Conservation (phyloP, 768 basidiomycete species). For the Tricholoma furcatifolium region DNA sequence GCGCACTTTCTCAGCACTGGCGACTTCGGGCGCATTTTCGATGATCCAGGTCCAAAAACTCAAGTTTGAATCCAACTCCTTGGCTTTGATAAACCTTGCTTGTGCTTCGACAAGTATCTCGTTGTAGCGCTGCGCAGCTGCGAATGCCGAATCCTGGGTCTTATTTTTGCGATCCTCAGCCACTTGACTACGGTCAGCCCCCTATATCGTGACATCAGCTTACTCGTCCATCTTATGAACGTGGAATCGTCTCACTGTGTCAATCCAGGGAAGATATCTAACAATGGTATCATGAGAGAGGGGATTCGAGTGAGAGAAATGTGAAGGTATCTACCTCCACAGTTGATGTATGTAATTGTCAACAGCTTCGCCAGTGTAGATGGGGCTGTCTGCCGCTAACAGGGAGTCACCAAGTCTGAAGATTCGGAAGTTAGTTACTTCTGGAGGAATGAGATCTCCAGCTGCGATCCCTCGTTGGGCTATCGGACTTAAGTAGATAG, state of each 20-base stretch:
- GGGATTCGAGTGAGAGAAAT: neutral
- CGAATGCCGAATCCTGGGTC: neutral
- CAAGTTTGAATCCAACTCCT: neutral
- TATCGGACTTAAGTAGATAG: neutral
- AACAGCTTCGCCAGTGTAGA: neutral
- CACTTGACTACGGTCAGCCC: neutral
- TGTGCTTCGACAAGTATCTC: neutral
- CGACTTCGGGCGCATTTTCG: neutral
- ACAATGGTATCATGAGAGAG: neutral
- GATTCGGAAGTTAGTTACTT: neutral
- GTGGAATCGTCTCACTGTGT: neutral
- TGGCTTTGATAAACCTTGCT: neutral
- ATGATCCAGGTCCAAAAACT: neutral
- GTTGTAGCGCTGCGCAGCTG: conserved; percentile 6
- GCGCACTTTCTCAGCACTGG: neutral
- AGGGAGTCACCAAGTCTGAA: neutral
- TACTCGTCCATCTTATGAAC: neutral
- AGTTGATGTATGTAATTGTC: neutral
- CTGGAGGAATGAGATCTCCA: neutral
- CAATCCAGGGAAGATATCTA: neutral
- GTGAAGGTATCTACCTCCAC: neutral
- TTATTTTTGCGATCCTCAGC: neutral
- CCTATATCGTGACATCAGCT: neutral
- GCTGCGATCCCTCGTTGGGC: neutral
- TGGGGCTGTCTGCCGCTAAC: neutral